A percentile compares a stretch with the other conserved stretches of the same genome.
phyloP scores from a whole-genome alignment of 148 eudicot genomes.

The Fagopyrum tataricum region DNA sequence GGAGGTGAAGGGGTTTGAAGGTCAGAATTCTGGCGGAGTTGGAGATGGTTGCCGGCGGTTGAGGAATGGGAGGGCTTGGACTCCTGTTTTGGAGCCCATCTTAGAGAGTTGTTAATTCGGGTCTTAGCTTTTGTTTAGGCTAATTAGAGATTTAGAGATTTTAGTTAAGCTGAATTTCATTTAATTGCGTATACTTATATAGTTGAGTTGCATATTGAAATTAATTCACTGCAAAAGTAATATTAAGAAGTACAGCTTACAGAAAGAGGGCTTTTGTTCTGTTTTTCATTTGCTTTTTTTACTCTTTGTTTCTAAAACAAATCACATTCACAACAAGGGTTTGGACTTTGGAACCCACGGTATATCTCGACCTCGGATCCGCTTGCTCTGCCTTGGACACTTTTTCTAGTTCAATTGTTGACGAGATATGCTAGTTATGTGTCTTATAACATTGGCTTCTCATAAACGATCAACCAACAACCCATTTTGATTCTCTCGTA shows the following conservation, averaged over 20 bases:
- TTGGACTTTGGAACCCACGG: too few relatives aligned
- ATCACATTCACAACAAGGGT: too few relatives aligned
- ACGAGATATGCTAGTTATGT: too few relatives aligned
- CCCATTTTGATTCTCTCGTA: too few relatives aligned
- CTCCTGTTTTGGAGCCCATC: constrained; percentile 34
- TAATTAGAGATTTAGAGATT: not conserved
- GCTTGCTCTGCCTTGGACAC: too few relatives aligned
- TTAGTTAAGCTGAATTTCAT: not conserved
- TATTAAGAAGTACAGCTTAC: too few relatives aligned
- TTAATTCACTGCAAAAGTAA: not conserved
- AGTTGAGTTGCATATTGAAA: constrained; percentile 1
- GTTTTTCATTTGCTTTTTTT: not conserved
- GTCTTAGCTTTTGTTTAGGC: not conserved
- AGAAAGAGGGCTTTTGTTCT: too few relatives aligned
- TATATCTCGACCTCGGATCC: too few relatives aligned
- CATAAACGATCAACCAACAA: too few relatives aligned
- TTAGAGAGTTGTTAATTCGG: constrained; percentile 18
- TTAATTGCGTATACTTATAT: not conserved
- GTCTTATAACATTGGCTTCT: too few relatives aligned
- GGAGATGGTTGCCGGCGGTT: constrained; percentile 12
- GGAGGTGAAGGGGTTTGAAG: constrained; percentile 7
- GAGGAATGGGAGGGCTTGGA: constrained; percentile 23
- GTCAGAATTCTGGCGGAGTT: constrained; percentile 10
- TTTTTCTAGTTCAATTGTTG: too few relatives aligned
- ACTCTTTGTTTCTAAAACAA: too few relatives aligned